These are phyloP conservation scores for Penicillium turbatum DNA, from an alignment of 495 filamentous ascomycete genomes.

Conservation along the genomic window DNA sequence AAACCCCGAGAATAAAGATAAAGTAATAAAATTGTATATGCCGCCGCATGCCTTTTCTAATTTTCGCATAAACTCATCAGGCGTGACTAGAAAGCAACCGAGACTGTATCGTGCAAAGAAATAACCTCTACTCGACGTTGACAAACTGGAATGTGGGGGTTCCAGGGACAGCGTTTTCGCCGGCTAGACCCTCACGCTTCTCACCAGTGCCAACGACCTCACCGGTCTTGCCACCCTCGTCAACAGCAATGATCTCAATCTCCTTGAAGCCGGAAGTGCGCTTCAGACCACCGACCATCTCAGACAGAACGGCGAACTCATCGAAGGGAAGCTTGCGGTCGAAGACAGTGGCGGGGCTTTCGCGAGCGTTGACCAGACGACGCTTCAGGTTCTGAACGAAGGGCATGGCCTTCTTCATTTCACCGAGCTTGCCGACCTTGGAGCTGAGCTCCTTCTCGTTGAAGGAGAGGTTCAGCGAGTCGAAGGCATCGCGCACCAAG, in stretches of 20 bases:
- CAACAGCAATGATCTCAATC: slow-evolving; percentile 60
- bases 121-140: slow-evolving; percentile 52
- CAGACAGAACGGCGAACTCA: slow-evolving; percentile 64
- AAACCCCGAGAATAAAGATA: neutral
- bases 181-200: slow-evolving; percentile 51
- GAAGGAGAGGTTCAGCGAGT: slow-evolving; percentile 48
- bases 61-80: slow-evolving; percentile 29
- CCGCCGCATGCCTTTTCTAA: slow-evolving; percentile 25
- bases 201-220: slow-evolving; percentile 53
- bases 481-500: slow-evolving; percentile 64
- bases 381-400: slow-evolving; percentile 87
- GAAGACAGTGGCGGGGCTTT: slow-evolving; percentile 60
- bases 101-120: neutral
- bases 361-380: slow-evolving; percentile 57
- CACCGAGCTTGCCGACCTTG: slow-evolving; percentile 70
- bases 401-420: slow-evolving; percentile 98
- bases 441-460: slow-evolving; percentile 77
- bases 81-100: slow-evolving; percentile 18
- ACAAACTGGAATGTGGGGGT: slow-evolving; percentile 72
- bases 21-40: slow-evolving; percentile 4
- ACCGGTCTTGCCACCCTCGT: slow-evolving; percentile 65
- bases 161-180: slow-evolving; percentile 73
- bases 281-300: slow-evolving; percentile 56
- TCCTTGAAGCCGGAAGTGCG: slow-evolving; percentile 60
- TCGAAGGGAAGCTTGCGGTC: slow-evolving; percentile 81